phyloP scores from a whole-genome alignment of 1,139 yeast genomes.

The Sugiyamaella novakii region DNA sequence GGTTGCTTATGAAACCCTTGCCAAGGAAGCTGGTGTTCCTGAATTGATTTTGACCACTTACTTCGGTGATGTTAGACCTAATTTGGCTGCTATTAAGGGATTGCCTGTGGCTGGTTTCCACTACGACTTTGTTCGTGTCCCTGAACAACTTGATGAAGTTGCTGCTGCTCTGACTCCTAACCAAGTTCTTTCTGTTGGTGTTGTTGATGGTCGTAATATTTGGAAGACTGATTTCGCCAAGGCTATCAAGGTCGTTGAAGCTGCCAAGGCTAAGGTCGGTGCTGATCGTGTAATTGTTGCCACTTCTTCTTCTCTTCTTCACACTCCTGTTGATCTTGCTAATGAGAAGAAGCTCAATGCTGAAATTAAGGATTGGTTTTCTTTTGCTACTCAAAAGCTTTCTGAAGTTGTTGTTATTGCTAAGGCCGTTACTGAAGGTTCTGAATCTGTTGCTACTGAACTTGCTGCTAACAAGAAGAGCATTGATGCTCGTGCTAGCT shows the following conservation, averaged over 20 bases:
- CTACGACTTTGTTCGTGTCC: slow-evolving; percentile 94
- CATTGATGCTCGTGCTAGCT: slow-evolving; percentile 80
- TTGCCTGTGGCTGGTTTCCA: slow-evolving; percentile 96
- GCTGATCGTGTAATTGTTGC: slow-evolving; percentile 86
- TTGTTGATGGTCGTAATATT: slow-evolving; percentile 98
- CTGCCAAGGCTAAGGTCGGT: slow-evolving; percentile 84
- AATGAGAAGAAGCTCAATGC: slow-evolving; percentile 89
- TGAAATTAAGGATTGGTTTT: slow-evolving; percentile 95
- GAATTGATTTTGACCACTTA: slow-evolving; percentile 83
- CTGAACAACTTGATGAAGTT: slow-evolving; percentile 92
- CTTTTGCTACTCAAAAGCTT: slow-evolving; percentile 96
- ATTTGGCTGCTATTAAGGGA: slow-evolving; percentile 82
- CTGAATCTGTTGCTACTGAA: slow-evolving; percentile 58
- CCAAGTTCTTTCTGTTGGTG: slow-evolving; percentile 92
- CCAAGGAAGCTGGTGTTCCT: slow-evolving; percentile 56
- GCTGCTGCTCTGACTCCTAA: slow-evolving; percentile 61
- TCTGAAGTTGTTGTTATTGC: slow-evolving; percentile 88
- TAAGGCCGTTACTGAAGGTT: slow-evolving; percentile 64
- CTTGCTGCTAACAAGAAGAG: slow-evolving; percentile 86
- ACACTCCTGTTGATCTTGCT: slow-evolving; percentile 95
- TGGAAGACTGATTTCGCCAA: slow-evolving; percentile 95
- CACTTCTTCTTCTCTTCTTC: slow-evolving; percentile 94
- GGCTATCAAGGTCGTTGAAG: slow-evolving; percentile 78
- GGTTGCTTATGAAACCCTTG: slow-evolving; percentile 76
- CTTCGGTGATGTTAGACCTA: slow-evolving; percentile 98